These are phyloP conservation scores for Geranium rotundifolium DNA, from an alignment of 345 rosid species.

Conservation along the genomic window DNA sequence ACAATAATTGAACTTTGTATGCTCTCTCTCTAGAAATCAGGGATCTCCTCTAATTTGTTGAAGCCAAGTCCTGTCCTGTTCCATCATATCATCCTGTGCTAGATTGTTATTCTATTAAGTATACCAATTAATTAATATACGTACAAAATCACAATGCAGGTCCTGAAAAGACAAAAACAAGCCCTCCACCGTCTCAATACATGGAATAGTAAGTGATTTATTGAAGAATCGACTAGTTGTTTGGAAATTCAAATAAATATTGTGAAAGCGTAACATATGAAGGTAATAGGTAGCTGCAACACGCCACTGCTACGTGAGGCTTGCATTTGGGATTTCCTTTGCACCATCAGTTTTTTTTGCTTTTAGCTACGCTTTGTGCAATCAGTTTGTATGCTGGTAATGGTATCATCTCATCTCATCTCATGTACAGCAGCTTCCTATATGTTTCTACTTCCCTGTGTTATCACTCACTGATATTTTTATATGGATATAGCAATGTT, in stretches of 20 bases:
- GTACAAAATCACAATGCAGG: constrained; percentile 32
- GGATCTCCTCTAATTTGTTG: no score
- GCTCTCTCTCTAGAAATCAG: no score
- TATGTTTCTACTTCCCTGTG: no score
- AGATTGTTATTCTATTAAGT: background rate
- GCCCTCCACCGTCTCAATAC: constrained; percentile 70
- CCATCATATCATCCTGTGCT: no score
- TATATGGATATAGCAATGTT: no score
- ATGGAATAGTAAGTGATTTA: constrained; percentile 50
- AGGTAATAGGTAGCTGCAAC: constrained; percentile 1
- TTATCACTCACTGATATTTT: no score
- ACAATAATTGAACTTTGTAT: no score
- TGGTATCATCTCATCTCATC: background rate
- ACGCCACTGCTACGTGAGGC: constrained; percentile 1
- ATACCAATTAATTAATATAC: background rate
- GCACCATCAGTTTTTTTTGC: background rate
- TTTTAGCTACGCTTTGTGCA: background rate
- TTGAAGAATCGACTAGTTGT: background rate
- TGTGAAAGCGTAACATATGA: background rate
- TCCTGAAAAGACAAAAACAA: constrained; percentile 61
- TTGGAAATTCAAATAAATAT: constrained; percentile 3
- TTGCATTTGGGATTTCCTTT: background rate
- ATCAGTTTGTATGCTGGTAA: no score
- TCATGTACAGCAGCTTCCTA: background rate
- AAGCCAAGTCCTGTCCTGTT: no score